These are phyloP conservation scores for Hypoxylon sp. DNA, from an alignment of 2,329 filamentous ascomycete genomes.

Conservation along the genomic window DNA sequence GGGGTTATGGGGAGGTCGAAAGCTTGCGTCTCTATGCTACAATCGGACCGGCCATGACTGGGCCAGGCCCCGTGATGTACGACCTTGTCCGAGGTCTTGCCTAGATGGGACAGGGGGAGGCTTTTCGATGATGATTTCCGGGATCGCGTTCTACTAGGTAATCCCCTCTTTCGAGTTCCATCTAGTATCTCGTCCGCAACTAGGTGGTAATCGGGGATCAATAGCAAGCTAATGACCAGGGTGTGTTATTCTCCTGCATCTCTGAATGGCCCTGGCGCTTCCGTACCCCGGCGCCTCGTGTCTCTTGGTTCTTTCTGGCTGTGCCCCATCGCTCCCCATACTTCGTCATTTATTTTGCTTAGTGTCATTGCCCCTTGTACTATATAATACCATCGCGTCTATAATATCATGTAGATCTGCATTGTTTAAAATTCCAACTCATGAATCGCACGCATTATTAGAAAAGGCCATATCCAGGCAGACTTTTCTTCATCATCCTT, in stretches of 20 bases:
- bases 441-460: slow-evolving; percentile 6
- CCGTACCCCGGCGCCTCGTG: slow-evolving; percentile 20
- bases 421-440: slow-evolving; percentile 5
- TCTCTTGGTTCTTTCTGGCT: too few species aligned
- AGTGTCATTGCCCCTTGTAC: slow-evolving; percentile 1
- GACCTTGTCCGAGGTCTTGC: slow-evolving; percentile 16
- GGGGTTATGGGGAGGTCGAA: slow-evolving; percentile 1
- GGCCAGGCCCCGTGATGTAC: slow-evolving; percentile 23
- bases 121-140: slow-evolving; percentile 13
- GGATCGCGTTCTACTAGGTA: slow-evolving; percentile 6
- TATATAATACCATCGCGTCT: slow-evolving; percentile 9
- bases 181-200: slow-evolving; percentile 8
- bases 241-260: not conserved
- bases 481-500: too few species aligned
- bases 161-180: slow-evolving; percentile 26
- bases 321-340: too few species aligned
- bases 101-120: slow-evolving; percentile 16
- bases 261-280: slow-evolving; percentile 15
- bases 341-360: slow-evolving; percentile 11
- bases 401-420: slow-evolving; percentile 1
- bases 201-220: slow-evolving; percentile 1
- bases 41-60: slow-evolving; percentile 33
- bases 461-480: too few species aligned
- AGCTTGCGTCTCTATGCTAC: slow-evolving; percentile 16
- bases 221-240: slow-evolving; percentile 8